Base-by-base conservation (phyloP, 371 early-diverging fungal genomes). In the Circinella minor region DNA sequence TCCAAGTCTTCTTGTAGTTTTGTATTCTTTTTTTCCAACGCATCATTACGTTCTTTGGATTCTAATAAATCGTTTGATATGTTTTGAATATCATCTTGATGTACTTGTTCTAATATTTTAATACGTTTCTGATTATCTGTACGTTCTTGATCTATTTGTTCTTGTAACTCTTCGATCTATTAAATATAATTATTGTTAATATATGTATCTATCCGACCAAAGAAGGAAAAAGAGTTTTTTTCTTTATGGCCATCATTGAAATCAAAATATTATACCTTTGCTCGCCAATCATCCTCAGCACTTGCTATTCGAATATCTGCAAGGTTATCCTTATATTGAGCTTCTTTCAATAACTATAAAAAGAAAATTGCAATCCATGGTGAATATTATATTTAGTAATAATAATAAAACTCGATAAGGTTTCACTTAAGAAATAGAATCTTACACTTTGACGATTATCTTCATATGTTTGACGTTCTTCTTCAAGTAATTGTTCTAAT, bases 261-360 rank as follows among this genome's bases (percentile, higher is more conserved):
- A 43, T 43, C 1, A 43, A 6, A 11, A 1, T 43, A 9, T 43
- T 38, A 67, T 74, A 77, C 74, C 73, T 78, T 82, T 15, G 68
- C 70, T 8, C 71, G 65, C 74, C 72, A 82, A n/a, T 84, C 85
- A 5, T 74, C 78, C 72, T 84, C 85, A 17, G 74, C 71, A 59
- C 72, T 74, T 20, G 81, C 81, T 39, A 84, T 75, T 36, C 82
- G 75, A 13, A 82, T 77, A 66, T 84, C 85, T 3, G 81, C 81
- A 36, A 82, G 68, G 39, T 82, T 80, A 55, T 82, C 85, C 43
- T 82, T 80, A 10, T 76, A 81, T 34, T 82, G 82, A 10, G 79
- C 77, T 55, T 84, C 85, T 39, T 80, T 80, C 62, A 84, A 54
- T 15, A 84, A 67, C 84, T 83, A 75, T 20, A 67, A 61, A 67